phyloP scores from a whole-genome alignment of 2,329 filamentous ascomycete genomes.

The Thielaviopsis cerberus region DNA sequence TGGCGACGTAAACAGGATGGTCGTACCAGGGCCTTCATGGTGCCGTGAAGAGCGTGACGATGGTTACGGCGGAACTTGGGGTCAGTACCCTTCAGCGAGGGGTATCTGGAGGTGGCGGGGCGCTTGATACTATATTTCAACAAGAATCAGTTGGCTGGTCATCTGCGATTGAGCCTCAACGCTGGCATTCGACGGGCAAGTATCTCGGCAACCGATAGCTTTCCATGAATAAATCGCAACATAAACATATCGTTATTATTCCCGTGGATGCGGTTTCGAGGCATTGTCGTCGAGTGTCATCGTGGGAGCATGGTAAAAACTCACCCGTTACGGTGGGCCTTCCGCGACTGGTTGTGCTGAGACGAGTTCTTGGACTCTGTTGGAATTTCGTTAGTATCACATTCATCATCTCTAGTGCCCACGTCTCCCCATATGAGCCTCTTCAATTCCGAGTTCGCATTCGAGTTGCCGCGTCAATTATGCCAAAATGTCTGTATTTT shows the following conservation, averaged over 20 bases:
- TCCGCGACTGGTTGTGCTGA: slow-evolving; percentile 95
- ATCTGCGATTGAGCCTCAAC: neutral
- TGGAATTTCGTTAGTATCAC: slow-evolving; percentile 7
- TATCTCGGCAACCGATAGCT: slow-evolving; percentile 12
- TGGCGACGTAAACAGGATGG: neutral
- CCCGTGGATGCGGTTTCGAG: neutral
- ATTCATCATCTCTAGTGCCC: neutral
- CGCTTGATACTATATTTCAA: slow-evolving; percentile 75
- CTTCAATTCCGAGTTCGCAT: neutral
- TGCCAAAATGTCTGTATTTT: neutral
- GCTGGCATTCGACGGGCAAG: neutral
- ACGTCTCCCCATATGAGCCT: neutral
- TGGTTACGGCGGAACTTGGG: slow-evolving; percentile 99
- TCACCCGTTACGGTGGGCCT: slow-evolving; percentile 97
- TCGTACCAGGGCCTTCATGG: slow-evolving; percentile 89
- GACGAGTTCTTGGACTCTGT: slow-evolving; percentile 99
- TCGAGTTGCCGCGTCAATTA: neutral
- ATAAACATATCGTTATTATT: neutral
- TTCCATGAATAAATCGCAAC: neutral
- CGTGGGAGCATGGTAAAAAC: neutral
- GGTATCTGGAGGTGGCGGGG: slow-evolving; percentile 97
- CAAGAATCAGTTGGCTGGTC: neutral
- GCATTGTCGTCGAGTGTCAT: neutral
- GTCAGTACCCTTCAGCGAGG: slow-evolving; percentile 94
- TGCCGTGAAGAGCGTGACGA: slow-evolving; percentile 98